Percentiles rank a stretch among this genome's conserved stretches.
Conservation (phyloP, 805 yeast genomes). For the Myxozyma geophila region DNA sequence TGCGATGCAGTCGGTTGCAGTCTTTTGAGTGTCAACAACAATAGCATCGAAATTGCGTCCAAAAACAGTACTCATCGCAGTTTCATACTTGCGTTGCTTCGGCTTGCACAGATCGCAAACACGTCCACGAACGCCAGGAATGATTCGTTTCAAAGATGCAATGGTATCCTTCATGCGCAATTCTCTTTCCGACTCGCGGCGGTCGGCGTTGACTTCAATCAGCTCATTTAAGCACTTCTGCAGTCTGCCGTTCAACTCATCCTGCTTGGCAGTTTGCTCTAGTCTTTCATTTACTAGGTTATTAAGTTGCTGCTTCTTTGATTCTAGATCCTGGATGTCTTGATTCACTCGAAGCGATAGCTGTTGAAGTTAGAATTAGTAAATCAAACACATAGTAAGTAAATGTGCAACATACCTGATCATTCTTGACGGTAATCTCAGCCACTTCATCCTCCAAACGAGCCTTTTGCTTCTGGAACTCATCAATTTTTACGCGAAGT, state of each 20-base stretch:
- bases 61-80: constrained; percentile 74
- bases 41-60: constrained; percentile 83
- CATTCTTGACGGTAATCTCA: constrained; percentile 47
- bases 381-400: background rate
- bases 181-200: constrained; percentile 76
- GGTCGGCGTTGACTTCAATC: constrained; percentile 74
- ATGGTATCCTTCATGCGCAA: constrained; percentile 73
- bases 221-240: constrained; percentile 63
- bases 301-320: constrained; percentile 37
- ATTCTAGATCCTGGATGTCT: constrained; percentile 37
- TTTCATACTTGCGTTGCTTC: constrained; percentile 67
- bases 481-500: constrained; percentile 33
- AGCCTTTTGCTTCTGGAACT: constrained; percentile 23
- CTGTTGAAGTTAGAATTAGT: constrained; percentile 1
- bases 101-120: constrained; percentile 82
- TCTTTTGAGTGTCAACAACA: constrained; percentile 71
- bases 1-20: constrained; percentile 77
- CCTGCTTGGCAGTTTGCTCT: constrained; percentile 50
- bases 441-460: constrained; percentile 45
- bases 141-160: constrained; percentile 65
- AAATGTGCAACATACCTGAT: constrained; percentile 41
- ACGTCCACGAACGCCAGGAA: constrained; percentile 84
- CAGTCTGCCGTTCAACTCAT: constrained; percentile 65
- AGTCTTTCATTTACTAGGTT: constrained; percentile 32
- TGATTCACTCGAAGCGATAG: constrained; percentile 36